A percentile compares a stretch with the other conserved stretches of the same genome.
Conservation (phyloP, 2,329 filamentous ascomycete species). For the Trichoderma sp. region DNA sequence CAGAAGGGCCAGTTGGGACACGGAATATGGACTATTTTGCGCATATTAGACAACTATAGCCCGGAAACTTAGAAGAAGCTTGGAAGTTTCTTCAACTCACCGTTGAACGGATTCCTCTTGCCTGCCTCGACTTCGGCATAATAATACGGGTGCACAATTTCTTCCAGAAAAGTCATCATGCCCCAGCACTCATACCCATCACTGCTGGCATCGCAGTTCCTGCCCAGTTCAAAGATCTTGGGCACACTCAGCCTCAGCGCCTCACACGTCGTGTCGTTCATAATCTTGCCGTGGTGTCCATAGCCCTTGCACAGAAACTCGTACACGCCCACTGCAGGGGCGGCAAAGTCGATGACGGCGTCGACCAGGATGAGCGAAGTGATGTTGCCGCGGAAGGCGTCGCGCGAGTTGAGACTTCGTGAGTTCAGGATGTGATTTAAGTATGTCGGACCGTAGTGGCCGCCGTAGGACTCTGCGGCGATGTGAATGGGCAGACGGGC, state of each 20-base stretch:
- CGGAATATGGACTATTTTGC: slow-evolving; percentile 14
- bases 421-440: slow-evolving; percentile 23
- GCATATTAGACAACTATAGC: not conserved
- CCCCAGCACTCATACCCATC: slow-evolving; percentile 73
- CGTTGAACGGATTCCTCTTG: slow-evolving; percentile 45
- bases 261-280: slow-evolving; percentile 25
- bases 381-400: slow-evolving; percentile 62
- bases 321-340: slow-evolving; percentile 15
- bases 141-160: slow-evolving; percentile 41
- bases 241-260: slow-evolving; percentile 41
- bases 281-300: slow-evolving; percentile 12
- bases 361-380: slow-evolving; percentile 36
- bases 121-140: slow-evolving; percentile 37
- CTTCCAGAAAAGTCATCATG: slow-evolving; percentile 35
- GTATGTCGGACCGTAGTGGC: slow-evolving; percentile 39
- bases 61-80: not conserved
- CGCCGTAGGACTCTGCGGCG: slow-evolving; percentile 41
- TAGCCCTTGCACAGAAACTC: slow-evolving; percentile 23
- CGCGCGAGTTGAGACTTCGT: slow-evolving; percentile 9
- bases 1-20: slow-evolving; percentile 20
- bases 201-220: slow-evolving; percentile 80
- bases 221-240: slow-evolving; percentile 41
- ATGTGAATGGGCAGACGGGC: slow-evolving; percentile 42
- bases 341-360: slow-evolving; percentile 22
- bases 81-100: slow-evolving; percentile 28